phyloP scores from a whole-genome alignment of 306 rosid species.

The Phaseolus lunatus region DNA sequence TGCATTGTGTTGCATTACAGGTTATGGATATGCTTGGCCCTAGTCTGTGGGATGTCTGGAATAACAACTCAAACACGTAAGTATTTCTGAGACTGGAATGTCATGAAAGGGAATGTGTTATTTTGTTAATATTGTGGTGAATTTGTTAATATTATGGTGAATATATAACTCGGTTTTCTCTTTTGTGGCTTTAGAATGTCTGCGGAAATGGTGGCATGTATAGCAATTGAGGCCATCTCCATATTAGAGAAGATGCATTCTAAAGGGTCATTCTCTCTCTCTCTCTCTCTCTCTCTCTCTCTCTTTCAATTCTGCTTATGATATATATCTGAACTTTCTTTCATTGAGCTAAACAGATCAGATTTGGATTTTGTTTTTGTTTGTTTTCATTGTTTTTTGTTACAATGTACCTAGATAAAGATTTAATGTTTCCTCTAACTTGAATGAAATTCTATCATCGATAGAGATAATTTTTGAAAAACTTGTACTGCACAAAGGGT shows the following conservation, averaged over 20 bases:
- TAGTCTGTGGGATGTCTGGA: constrained; percentile 98
- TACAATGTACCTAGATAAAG: not conserved
- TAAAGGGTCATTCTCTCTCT: constrained; percentile 61
- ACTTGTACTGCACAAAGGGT: not conserved
- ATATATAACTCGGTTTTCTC: constrained; percentile 12
- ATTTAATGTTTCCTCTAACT: not conserved
- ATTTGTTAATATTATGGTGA: not conserved
- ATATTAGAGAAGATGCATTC: constrained; percentile 93
- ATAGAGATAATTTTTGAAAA: not conserved
- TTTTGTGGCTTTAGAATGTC: constrained; percentile 66
- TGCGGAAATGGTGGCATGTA: constrained; percentile 93
- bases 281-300: constrained; percentile 1
- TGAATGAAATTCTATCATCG: not conserved
- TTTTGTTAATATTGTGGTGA: not conserved
- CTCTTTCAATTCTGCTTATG: not conserved
- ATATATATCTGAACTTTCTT: not conserved
- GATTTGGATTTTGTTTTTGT: not conserved
- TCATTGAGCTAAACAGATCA: not conserved
- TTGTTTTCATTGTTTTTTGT: not conserved
- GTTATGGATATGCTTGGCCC: constrained; percentile 97
- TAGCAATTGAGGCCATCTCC: constrained; percentile 92
- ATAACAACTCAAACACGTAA: constrained; percentile 73
- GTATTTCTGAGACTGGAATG: constrained; percentile 39
- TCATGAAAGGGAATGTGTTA: not conserved
- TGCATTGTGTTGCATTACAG: constrained; percentile 43